Percentiles rank a stretch among this genome's conserved stretches.
Conservation (phyloP, 2,329 filamentous ascomycete species). For the Monosporascus sp. region DNA sequence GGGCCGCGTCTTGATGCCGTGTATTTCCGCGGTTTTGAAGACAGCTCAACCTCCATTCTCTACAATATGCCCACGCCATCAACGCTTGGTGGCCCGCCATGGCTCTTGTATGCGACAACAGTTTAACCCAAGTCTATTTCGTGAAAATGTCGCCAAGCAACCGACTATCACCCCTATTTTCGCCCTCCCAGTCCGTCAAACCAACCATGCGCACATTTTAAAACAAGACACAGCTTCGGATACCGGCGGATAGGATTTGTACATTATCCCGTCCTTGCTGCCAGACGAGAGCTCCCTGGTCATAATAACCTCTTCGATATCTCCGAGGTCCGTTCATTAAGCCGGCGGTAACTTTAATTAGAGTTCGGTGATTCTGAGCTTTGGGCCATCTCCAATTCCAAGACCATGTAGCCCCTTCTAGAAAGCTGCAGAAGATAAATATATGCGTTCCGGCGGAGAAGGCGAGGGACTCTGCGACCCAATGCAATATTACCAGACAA, state of each 20-base stretch:
- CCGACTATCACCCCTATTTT: slow-evolving; percentile 3
- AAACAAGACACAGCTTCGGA: not conserved
- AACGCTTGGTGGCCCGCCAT: not conserved
- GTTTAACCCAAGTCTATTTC: slow-evolving; percentile 12
- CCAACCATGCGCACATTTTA: slow-evolving; percentile 2
- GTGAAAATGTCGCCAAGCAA: slow-evolving; percentile 3
- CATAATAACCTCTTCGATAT: not conserved
- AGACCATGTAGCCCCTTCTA: not conserved
- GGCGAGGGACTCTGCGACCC: slow-evolving; percentile 30
- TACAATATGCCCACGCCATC: not conserved
- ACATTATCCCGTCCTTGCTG: not conserved
- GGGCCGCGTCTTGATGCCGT: not conserved
- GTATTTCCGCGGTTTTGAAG: no score
- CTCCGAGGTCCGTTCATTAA: not conserved
- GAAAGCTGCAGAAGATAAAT: slow-evolving; percentile 19
- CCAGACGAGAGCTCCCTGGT: not conserved
- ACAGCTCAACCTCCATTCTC: not conserved
- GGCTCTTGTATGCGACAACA: slow-evolving; percentile 1
- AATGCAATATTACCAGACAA: slow-evolving; percentile 47
- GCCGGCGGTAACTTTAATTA: not conserved
- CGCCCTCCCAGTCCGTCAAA: slow-evolving; percentile 5
- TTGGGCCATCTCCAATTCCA: not conserved
- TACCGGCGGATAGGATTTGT: not conserved
- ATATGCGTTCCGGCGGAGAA: slow-evolving; percentile 24
- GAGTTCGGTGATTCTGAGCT: not conserved